Percentiles rank a stretch among this genome's conserved stretches.
These are phyloP conservation scores for Suillus brevipes DNA, from an alignment of 768 basidiomycete species.

Conservation along the genomic window DNA sequence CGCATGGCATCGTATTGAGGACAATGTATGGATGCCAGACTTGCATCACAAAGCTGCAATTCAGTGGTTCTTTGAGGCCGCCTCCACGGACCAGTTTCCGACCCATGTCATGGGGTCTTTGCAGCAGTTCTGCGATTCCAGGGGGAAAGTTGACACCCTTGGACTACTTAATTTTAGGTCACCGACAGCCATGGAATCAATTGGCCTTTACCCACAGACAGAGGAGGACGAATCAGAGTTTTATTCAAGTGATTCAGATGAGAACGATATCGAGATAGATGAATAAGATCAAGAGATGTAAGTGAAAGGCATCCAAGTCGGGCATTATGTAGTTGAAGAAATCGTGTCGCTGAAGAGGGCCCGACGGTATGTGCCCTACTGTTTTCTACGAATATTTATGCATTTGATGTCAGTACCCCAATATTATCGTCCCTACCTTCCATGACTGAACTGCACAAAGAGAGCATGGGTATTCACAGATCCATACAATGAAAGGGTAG, in stretches of 20 bases:
- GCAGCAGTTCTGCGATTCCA: neutral
- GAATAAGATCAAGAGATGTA: neutral
- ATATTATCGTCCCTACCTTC: neutral
- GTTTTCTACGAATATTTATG: neutral
- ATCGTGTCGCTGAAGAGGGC: neutral
- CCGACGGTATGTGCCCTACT: neutral
- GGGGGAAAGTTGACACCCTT: neutral
- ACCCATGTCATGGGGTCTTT: neutral
- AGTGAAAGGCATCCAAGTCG: neutral
- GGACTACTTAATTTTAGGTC: slow-evolving; percentile 4
- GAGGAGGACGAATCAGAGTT: slow-evolving; percentile 3
- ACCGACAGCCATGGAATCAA: neutral
- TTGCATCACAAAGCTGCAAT: slow-evolving; percentile 1
- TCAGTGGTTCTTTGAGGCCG: slow-evolving; percentile 1
- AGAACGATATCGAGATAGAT: neutral
- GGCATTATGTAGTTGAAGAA: neutral
- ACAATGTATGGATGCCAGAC: slow-evolving; percentile 12
- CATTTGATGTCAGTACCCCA: neutral
- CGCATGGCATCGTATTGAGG: slow-evolving; percentile 11
- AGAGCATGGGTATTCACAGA: neutral
- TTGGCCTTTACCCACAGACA: neutral
- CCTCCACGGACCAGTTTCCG: slow-evolving; percentile 2
- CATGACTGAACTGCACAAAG: neutral
- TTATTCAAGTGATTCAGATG: slow-evolving; percentile 1
- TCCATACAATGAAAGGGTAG: neutral